phyloP scores from a whole-genome alignment of 139 green algal genomes.

The Volvox reticuliferus region DNA sequence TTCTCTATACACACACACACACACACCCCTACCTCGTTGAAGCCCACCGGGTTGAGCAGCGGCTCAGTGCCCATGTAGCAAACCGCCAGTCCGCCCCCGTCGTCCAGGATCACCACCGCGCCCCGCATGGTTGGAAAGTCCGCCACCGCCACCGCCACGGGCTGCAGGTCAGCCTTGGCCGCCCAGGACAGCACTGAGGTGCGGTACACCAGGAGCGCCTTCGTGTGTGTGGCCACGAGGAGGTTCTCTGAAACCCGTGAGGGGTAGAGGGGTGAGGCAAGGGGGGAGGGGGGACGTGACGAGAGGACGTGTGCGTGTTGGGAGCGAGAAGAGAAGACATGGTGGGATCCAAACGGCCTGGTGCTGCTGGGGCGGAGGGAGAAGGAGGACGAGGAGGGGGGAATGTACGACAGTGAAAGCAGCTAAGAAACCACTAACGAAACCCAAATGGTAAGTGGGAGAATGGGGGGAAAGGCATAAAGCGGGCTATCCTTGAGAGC shows the following conservation, averaged over 20 bases:
- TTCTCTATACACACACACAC: too few relatives aligned
- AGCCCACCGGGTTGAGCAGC: conserved; percentile 57
- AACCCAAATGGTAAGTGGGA: too few relatives aligned
- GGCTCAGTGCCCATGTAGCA: conserved; percentile 77
- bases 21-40: conserved; percentile 61
- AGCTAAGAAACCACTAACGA: too few relatives aligned
- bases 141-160: conserved; percentile 62
- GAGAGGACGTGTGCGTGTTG: not conserved
- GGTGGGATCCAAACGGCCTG: too few relatives aligned
- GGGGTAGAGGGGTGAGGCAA: not conserved
- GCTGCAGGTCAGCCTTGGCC: conserved; percentile 62
- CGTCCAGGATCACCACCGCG: conserved; percentile 64
- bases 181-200: conserved; percentile 66
- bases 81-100: conserved; percentile 63
- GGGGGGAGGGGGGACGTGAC: too few relatives aligned
- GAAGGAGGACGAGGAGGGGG: too few relatives aligned
- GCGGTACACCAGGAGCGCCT: conserved; percentile 69
- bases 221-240: conserved; percentile 71
- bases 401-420: too few relatives aligned
- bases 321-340: too few relatives aligned
- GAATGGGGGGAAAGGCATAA: too few relatives aligned
- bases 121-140: conserved; percentile 58
- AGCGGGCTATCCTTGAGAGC: too few relatives aligned
- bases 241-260: conserved; percentile 60
- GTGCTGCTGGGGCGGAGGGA: too few relatives aligned